These are phyloP conservation scores for Solanum chaucha DNA, from an alignment of 257 asterid genomes.

Conservation along the genomic window DNA sequence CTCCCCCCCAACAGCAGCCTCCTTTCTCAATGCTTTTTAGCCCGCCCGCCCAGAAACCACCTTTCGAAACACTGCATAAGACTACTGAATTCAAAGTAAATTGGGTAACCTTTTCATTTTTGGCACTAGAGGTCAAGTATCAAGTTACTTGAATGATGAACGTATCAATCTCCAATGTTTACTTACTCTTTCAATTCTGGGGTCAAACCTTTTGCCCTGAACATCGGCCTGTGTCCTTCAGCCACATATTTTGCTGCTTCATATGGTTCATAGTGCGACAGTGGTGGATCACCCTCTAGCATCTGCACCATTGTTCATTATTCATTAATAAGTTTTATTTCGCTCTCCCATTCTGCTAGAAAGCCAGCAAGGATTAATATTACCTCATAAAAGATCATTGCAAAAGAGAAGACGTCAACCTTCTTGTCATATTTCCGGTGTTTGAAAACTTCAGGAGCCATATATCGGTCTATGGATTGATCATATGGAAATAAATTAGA, in stretches of 20 bases:
- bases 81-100: not conserved
- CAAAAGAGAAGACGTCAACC: conserved; percentile 95
- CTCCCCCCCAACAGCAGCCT: not conserved
- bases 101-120: not conserved
- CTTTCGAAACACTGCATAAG: not conserved
- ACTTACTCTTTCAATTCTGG: conserved; percentile 88
- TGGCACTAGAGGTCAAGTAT: not conserved
- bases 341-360: not conserved
- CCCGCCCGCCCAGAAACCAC: not conserved
- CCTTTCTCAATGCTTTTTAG: not conserved
- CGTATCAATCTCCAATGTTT: not conserved
- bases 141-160: not conserved
- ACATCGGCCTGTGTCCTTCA: conserved; percentile 84
- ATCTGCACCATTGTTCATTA: conserved; percentile 45
- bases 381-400: conserved; percentile 96
- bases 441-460: conserved; percentile 99
- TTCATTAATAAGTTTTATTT: not conserved
- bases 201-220: conserved; percentile 50
- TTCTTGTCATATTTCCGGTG: conserved; percentile 93
- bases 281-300: conserved; percentile 96
- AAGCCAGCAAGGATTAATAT: not conserved
- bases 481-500: not conserved
- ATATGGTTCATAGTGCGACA: conserved; percentile 70
- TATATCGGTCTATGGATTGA: conserved; percentile 61
- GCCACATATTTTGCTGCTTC: conserved; percentile 87